Base-by-base conservation (phyloP, 139 green algal species). In the Dunaliella primolecta region DNA sequence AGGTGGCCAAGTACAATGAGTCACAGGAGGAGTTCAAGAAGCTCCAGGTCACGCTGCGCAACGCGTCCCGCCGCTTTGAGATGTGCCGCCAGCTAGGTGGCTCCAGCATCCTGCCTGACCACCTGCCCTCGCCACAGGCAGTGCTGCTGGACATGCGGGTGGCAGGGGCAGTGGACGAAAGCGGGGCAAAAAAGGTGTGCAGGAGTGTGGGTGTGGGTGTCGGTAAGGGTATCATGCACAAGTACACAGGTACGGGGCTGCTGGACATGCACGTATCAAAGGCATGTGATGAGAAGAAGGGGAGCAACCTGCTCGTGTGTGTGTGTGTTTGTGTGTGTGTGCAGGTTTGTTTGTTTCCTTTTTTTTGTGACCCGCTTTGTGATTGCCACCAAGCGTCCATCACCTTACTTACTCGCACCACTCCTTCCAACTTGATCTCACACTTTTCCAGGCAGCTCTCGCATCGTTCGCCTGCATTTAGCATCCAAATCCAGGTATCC, bases 1-100 rank as follows among this genome's bases (percentile, higher is more conserved):
- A 98, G 83, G 82, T 89, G 55, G 83, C 93, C 0, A 89, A 91
- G 36, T 95, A 95, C 89, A n/a, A 90, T 24, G 36, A 46, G 11
- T 90, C 87, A 64, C 82, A 87, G 70, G 83, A 93, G 46, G 83
- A 84, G 56, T 86, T 80, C 70, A 11, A 24, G 23, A 71, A 34
- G 2, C 57, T 90, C 74, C 87, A 90, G 81, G 81, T 79, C 71
- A 57, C 86, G 1, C 78, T 91, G 36, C 81, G 86, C 29, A 35
- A 86, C 71, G 83, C 87, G 23, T 27, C 72, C 0, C 57, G 57
- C 1, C 32, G 37, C 56, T 89, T 93, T 71, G 80, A 90, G 24
- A 80, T 91, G 30, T 81, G 31, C 78, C 38, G 0, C 24, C 3
- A 21, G 77, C 56, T 70, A 27, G 55, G 82, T 84, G 36, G 3